Base-by-base conservation (phyloP, 129 eudicot species). In the Flaveria robusta region DNA sequence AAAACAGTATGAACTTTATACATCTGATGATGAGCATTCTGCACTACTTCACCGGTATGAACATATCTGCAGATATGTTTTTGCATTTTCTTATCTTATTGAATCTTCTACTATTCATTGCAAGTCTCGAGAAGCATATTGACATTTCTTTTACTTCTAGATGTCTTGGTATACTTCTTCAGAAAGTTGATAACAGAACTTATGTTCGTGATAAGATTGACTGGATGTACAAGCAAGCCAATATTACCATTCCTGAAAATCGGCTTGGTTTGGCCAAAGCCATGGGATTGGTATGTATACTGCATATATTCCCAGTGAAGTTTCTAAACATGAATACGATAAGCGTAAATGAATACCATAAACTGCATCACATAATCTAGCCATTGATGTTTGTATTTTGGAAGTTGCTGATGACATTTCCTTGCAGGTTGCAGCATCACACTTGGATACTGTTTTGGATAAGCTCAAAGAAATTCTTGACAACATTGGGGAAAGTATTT, bases 231-330 rank as follows among this genome's bases (percentile, higher is more conserved):
- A 83, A 73, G 62, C 90, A 87, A 81, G 83, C 99, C 45, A 85
- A 89, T 84, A 94, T 94, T 79, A 82, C 91, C 45, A 76, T 86
- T 67, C 97, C 99, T 74, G 86, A 82, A 54, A 94, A 94, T 75
- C 87, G 99, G 68, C 90, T 94, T 72, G 99, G 99, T 77, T 83
- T 94, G 81, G 99, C 99, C 9, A 94, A 94, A 83, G 96, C 92
- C 66, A 91, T 94, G 87, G 99, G 99, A 77, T 79, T 94, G 97
- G 99, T 94, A 89, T 20, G 74, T 27, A 50, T 63, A 42, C 23
- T 14, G 34, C 42, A 29, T 45, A 63, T 75, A 22, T 64, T 47
- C 19, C 67, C 34, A 55, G 39, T 37, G 52, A 55, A 50, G 64
- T 56, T 54, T 12, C 19, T 27, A 19, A 64, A 46, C 23, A 34